Percentiles rank a stretch among this genome's conserved stretches.
phyloP scores from a whole-genome alignment of 2,329 filamentous ascomycete species.

The Dendryphion nanum region DNA sequence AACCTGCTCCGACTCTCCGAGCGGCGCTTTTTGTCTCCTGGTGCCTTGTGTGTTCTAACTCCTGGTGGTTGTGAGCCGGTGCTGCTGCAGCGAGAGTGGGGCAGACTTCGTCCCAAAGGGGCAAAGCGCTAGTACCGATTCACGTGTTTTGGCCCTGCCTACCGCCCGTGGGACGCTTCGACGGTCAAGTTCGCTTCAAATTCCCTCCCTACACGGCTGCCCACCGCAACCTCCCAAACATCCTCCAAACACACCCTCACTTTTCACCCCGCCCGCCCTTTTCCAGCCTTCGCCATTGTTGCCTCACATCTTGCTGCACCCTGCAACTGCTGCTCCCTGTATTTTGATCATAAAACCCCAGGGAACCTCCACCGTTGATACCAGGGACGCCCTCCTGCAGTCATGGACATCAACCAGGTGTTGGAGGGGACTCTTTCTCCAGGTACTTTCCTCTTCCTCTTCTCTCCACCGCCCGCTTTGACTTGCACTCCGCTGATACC shows the following conservation, averaged over 20 bases:
- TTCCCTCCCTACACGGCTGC: constrained; percentile 33
- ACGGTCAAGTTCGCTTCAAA: constrained; percentile 35
- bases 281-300: constrained; percentile 4
- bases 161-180: constrained; percentile 33
- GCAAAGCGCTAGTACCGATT: constrained; percentile 23
- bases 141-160: constrained; percentile 40
- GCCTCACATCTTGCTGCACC: constrained; percentile 18
- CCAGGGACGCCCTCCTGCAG: constrained; percentile 50
- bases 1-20: too few species aligned
- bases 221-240: constrained; percentile 30
- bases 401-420: constrained; percentile 97
- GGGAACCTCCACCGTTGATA: too few species aligned
- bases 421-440: constrained; percentile 94
- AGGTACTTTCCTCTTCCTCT: constrained; percentile 61
- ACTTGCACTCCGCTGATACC: constrained; percentile 29
- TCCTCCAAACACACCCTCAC: constrained; percentile 17
- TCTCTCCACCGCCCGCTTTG: constrained; percentile 5
- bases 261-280: constrained; percentile 1
- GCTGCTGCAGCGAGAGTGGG: too few species aligned
- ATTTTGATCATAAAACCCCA: too few species aligned
- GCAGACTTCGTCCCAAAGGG: constrained; percentile 20
- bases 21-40: too few species aligned
- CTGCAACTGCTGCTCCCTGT: constrained; percentile 5
- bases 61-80: too few species aligned
- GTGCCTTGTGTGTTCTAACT: too few species aligned